A percentile compares a stretch with the other conserved stretches of the same genome.
Evolutionary conservation across 139 green algal species (phyloP).

Genomic region (Deuterostichococcus epilithicus): DNA sequence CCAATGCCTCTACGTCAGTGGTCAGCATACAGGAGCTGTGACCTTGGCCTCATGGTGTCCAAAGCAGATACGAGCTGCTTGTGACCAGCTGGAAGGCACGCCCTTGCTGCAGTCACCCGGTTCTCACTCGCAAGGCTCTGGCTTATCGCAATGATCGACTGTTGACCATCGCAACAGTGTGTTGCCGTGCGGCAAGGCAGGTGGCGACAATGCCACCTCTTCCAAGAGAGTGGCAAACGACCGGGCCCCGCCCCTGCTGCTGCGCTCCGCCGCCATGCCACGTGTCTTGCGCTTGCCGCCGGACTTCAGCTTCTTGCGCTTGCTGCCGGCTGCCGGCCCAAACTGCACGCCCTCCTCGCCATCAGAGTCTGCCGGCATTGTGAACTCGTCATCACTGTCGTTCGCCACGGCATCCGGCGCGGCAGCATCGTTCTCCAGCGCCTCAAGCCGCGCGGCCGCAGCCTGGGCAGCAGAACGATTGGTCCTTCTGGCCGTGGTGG

Average conservation of each 20-base stretch:
- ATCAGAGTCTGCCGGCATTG: slow-evolving; percentile 32
- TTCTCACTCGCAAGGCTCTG: no score
- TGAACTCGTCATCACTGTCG: slow-evolving; percentile 56
- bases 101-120: no score
- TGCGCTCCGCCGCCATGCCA: slow-evolving; percentile 35
- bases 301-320: slow-evolving; percentile 44
- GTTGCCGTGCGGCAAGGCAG: slow-evolving; percentile 11
- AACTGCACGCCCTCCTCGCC: slow-evolving; percentile 35
- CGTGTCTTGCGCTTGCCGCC: slow-evolving; percentile 48
- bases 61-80: no score
- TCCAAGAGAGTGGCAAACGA: slow-evolving; percentile 66
- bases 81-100: no score
- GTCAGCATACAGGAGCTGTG: no score
- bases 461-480: slow-evolving; percentile 21
- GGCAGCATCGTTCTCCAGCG: slow-evolving; percentile 66
- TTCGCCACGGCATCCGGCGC: slow-evolving; percentile 39
- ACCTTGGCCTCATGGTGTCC: no score
- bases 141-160: slow-evolving; percentile 41
- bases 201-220: slow-evolving; percentile 29
- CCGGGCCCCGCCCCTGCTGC: neutral
- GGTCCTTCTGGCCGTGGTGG: no score
- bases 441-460: slow-evolving; percentile 57
- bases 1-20: no score
- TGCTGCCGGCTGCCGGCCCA: slow-evolving; percentile 15
- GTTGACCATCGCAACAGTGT: slow-evolving; percentile 44